Evolutionary conservation across 176 grass and related monocot species (phyloP).

Genomic region (Eragrostis nindensis): DNA sequence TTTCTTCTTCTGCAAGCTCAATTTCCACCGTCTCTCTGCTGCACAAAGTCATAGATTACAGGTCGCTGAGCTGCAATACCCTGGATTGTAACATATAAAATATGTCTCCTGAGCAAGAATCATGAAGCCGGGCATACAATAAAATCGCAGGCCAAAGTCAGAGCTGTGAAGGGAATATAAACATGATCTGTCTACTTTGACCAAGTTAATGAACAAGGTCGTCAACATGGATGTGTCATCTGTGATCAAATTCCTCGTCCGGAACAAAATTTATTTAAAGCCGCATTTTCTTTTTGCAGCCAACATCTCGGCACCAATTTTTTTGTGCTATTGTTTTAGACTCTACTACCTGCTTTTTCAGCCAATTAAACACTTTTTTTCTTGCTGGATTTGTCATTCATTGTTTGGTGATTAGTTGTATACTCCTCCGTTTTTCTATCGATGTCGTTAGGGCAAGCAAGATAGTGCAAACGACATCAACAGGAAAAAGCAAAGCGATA

Average conservation of each 20-base stretch:
- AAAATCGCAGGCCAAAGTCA: not conserved
- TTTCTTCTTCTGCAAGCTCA: not conserved
- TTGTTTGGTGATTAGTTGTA: too few relatives aligned
- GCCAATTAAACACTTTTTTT: too few relatives aligned
- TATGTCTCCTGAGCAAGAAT: not conserved
- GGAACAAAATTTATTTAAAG: not conserved
- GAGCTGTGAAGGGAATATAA: not conserved
- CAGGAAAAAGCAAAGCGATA: too few relatives aligned
- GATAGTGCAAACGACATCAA: too few relatives aligned
- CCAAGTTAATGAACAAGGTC: not conserved
- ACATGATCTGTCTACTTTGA: not conserved
- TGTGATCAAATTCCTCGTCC: not conserved
- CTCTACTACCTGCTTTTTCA: too few relatives aligned
- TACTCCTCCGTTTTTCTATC: too few relatives aligned
- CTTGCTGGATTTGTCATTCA: too few relatives aligned
- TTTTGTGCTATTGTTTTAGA: not conserved
- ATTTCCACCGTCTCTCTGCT: not conserved
- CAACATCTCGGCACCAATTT: too few relatives aligned
- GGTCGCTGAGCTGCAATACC: not conserved
- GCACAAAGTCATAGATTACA: not conserved
- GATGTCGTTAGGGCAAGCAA: too few relatives aligned
- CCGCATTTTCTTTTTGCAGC: not conserved
- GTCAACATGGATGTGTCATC: constrained; percentile 3
- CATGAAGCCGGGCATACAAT: not conserved
- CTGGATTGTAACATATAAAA: too few relatives aligned